Evolutionary conservation across 1,284 basidiomycete species (phyloP).

Genomic region (Microbotryum intermedium): DNA sequence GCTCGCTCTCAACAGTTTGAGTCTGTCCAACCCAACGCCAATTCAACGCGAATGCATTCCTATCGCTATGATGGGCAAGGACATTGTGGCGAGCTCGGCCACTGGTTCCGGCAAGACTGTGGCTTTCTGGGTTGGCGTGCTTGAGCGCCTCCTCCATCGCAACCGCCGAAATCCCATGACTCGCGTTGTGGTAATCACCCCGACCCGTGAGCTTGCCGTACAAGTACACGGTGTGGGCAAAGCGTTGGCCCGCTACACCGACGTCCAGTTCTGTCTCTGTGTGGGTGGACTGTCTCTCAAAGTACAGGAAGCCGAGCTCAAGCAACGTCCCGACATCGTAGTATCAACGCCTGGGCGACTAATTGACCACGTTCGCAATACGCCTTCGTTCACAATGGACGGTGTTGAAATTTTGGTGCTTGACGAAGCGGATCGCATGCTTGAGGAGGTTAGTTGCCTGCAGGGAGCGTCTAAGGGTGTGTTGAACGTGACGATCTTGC

Average conservation of each 20-base stretch:
- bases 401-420: constrained; percentile 87
- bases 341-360: constrained; percentile 93
- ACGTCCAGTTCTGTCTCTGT: constrained; percentile 76
- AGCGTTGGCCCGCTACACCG: constrained; percentile 75
- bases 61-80: constrained; percentile 83
- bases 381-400: constrained; percentile 84
- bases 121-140: constrained; percentile 86
- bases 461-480: neutral
- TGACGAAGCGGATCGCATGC: constrained; percentile 96
- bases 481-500: too few species aligned
- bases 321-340: constrained; percentile 79
- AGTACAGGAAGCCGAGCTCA: constrained; percentile 74
- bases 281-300: constrained; percentile 89
- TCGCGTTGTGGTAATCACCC: constrained; percentile 84
- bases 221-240: constrained; percentile 88
- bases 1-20: constrained; percentile 71
- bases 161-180: constrained; percentile 76
- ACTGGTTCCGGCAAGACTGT: constrained; percentile 96
- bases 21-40: constrained; percentile 80
- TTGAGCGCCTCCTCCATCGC: constrained; percentile 82
- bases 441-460: constrained; percentile 56
- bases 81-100: constrained; percentile 87
- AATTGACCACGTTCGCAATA: constrained; percentile 95
- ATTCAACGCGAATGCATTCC: constrained; percentile 91
- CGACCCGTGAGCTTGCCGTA: constrained; percentile 87